These are phyloP conservation scores for Parathielavia appendiculata DNA, from an alignment of 495 filamentous ascomycete species.

Conservation along the genomic window DNA sequence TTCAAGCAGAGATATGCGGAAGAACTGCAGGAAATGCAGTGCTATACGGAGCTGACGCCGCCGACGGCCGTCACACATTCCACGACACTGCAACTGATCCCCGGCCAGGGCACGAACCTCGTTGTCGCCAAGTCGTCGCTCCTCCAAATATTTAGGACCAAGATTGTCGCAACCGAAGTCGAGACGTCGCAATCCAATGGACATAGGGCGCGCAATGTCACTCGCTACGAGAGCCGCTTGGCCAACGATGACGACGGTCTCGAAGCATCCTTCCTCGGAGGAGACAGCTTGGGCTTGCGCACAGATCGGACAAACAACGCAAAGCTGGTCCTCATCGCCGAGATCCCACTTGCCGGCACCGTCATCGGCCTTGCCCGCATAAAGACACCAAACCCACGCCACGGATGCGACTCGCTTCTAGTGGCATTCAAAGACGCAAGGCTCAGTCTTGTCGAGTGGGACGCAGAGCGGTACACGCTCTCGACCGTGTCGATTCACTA, in stretches of 20 bases:
- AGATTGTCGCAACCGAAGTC: slow-evolving; percentile 51
- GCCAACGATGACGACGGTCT: slow-evolving; percentile 56
- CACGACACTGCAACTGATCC: slow-evolving; percentile 69
- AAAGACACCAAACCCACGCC: slow-evolving; percentile 60
- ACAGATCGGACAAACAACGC: slow-evolving; percentile 56
- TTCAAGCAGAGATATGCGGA: slow-evolving; percentile 24
- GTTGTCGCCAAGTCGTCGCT: slow-evolving; percentile 84
- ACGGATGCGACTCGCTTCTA: slow-evolving; percentile 81
- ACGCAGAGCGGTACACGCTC: slow-evolving; percentile 68
- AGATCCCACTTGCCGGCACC: slow-evolving; percentile 76
- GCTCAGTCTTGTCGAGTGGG: slow-evolving; percentile 90
- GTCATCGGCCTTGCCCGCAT: slow-evolving; percentile 76
- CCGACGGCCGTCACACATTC: slow-evolving; percentile 91
- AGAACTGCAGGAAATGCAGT: slow-evolving; percentile 43
- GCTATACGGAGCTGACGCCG: slow-evolving; percentile 86
- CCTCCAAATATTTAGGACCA: slow-evolving; percentile 76
- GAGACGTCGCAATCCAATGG: slow-evolving; percentile 32
- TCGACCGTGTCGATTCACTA: slow-evolving; percentile 92
- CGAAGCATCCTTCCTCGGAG: slow-evolving; percentile 55
- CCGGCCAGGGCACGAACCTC: slow-evolving; percentile 71
- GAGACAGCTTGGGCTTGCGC: slow-evolving; percentile 48
- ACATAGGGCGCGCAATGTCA: slow-evolving; percentile 21
- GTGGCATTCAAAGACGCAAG: slow-evolving; percentile 85
- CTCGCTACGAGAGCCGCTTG: slow-evolving; percentile 39
- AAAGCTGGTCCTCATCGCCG: slow-evolving; percentile 80